Evolutionary conservation across 140 eudicot species (phyloP), one percentile per base, ranked within the genome.

Genomic region (Flaveria floridana): DNA sequence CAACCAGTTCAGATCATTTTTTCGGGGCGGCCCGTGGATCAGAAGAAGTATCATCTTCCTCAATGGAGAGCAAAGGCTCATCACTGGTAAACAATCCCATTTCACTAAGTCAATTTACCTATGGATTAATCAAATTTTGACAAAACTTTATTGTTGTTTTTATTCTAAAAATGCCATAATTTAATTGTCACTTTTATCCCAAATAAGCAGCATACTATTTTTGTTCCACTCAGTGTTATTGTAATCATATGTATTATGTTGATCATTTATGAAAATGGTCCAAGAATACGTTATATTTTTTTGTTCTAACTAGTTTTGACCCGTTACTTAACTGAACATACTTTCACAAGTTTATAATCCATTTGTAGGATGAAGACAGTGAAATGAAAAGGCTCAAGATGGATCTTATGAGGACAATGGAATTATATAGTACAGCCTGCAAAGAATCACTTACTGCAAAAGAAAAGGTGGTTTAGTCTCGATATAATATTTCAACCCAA

Each of bases 331-430:
- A 13, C 20, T 12, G 46, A 18, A 65, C 26, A 7, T 37, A 2
- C 48, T 28, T 55, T 30, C 25, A 34, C 37, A 46, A 68, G n/a
- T 21, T 59, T 4, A 53, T 28, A 57, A 58, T 26, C 42, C 55
- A 18, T 26, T 71, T 64, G 61, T 59, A 89, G 96, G 96, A 89
- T 16, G 90, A 85, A 11, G 92, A 86, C 47, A 52, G 56, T 74
- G 96, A 89, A 79, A 89, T 89, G 89, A 85, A 84, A 82, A 81
- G 87, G 81, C 82, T 89, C 26, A 89, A 86, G 84, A 80, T 85
- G 39, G 96, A 89, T 78, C 85, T 89, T 73, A 83, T 80, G 70
- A 82, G 68, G 81, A 89, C 82, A 6, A 84, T 89, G 92, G 92
- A 87, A 8, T 48, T 86, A 84, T 89, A 89, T 48, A 89, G 88